phyloP scores from a whole-genome alignment of 345 rosid species.

The Eucalyptus sp. region DNA sequence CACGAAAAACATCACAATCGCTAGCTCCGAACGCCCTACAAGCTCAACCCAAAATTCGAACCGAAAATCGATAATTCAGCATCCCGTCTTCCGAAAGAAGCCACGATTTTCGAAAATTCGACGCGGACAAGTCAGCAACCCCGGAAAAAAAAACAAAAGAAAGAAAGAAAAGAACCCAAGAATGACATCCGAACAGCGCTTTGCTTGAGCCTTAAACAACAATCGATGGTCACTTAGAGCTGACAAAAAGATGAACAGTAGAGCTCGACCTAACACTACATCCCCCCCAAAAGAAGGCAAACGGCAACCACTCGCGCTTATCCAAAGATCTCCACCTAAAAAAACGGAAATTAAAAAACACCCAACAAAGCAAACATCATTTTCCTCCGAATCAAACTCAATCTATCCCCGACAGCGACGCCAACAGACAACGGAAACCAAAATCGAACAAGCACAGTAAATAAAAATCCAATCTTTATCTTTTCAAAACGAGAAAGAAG shows the following conservation, averaged over 20 bases:
- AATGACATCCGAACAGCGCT: background rate
- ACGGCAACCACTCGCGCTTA: background rate
- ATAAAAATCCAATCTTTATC: background rate
- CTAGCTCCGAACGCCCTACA: background rate
- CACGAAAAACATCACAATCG: background rate
- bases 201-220: background rate
- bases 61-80: background rate
- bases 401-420: background rate
- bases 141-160: background rate
- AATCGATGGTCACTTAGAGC: slow-evolving; percentile 1
- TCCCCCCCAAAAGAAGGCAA: background rate
- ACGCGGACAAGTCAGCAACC: background rate
- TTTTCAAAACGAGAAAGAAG: background rate
- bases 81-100: background rate
- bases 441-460: background rate
- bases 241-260: background rate
- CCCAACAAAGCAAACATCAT: background rate
- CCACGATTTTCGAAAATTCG: background rate
- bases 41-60: background rate
- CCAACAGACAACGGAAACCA: background rate
- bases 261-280: slow-evolving; percentile 24
- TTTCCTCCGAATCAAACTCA: background rate
- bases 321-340: background rate
- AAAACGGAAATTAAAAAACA: background rate
- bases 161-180: background rate